phyloP scores from a whole-genome alignment of 495 filamentous ascomycete genomes.

The Aspergillus bertholletiae region DNA sequence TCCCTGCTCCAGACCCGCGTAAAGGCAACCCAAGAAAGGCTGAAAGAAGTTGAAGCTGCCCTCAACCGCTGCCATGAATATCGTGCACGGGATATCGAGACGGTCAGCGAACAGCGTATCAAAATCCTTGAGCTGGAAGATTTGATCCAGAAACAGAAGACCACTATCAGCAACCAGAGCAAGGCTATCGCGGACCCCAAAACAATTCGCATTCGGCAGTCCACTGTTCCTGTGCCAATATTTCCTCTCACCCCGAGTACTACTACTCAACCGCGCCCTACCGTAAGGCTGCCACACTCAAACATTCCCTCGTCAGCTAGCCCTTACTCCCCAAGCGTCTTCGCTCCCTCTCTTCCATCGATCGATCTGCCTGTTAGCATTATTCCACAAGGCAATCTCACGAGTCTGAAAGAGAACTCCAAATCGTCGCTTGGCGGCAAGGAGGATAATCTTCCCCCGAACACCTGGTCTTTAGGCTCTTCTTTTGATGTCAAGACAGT shows the following conservation, averaged over 20 bases:
- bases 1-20: not conserved
- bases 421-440: not conserved
- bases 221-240: slow-evolving; percentile 4
- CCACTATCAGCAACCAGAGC: slow-evolving; percentile 26
- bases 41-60: not conserved
- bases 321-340: slow-evolving; percentile 8
- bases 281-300: not conserved
- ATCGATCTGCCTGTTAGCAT: slow-evolving; percentile 6
- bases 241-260: slow-evolving; percentile 13
- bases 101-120: slow-evolving; percentile 8
- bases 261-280: slow-evolving; percentile 4
- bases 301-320: slow-evolving; percentile 2
- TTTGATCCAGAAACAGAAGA: slow-evolving; percentile 17
- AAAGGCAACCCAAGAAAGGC: not conserved
- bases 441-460: not conserved
- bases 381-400: not conserved
- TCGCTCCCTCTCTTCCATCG: slow-evolving; percentile 8
- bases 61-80: not conserved
- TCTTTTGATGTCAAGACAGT: not conserved
- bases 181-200: slow-evolving; percentile 22
- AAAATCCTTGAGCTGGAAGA: slow-evolving; percentile 19
- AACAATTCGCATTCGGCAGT: slow-evolving; percentile 8
- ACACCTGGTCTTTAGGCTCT: not conserved
- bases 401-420: not conserved
- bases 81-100: not conserved